Evolutionary conservation across 1,284 basidiomycete genomes (phyloP).

Genomic region (Clitocybe nebularis): DNA sequence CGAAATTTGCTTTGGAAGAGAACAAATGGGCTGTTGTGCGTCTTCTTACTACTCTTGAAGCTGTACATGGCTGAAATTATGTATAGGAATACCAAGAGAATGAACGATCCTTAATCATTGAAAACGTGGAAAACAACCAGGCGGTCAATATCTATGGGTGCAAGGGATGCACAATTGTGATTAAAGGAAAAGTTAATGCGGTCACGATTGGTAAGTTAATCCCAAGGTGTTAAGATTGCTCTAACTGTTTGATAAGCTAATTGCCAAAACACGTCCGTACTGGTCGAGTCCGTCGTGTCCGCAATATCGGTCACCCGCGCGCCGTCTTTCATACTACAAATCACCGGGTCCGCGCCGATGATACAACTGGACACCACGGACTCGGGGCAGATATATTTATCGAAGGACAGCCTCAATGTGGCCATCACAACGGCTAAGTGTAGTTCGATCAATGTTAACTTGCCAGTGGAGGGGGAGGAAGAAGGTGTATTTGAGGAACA

Average conservation of each 20-base stretch:
- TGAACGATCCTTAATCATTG: conserved; percentile 71
- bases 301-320: conserved; percentile 86
- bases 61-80: not conserved
- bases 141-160: conserved; percentile 90
- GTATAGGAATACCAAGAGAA: conserved; percentile 90
- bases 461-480: conserved; percentile 86
- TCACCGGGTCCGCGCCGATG: conserved; percentile 87
- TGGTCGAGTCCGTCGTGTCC: conserved; percentile 91
- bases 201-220: conserved; percentile 75
- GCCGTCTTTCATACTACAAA: conserved; percentile 90
- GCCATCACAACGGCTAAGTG: conserved; percentile 97
- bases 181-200: conserved; percentile 96
- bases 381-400: conserved; percentile 93
- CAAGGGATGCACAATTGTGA: conserved; percentile 83
- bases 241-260: conserved; percentile 54
- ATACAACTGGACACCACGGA: conserved; percentile 94
- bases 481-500: conserved; percentile 91
- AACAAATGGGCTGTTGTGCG: conserved; percentile 92
- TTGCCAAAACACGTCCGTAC: conserved; percentile 85
- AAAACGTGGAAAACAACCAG: conserved; percentile 80
- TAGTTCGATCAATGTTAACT: conserved; percentile 88
- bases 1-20: conserved; percentile 89
- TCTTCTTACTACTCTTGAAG: conserved; percentile 12
- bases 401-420: conserved; percentile 71
- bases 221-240: conserved; percentile 3